phyloP scores from a whole-genome alignment of 1,284 basidiomycete species.

The Trichosporon coremiiforme region DNA sequence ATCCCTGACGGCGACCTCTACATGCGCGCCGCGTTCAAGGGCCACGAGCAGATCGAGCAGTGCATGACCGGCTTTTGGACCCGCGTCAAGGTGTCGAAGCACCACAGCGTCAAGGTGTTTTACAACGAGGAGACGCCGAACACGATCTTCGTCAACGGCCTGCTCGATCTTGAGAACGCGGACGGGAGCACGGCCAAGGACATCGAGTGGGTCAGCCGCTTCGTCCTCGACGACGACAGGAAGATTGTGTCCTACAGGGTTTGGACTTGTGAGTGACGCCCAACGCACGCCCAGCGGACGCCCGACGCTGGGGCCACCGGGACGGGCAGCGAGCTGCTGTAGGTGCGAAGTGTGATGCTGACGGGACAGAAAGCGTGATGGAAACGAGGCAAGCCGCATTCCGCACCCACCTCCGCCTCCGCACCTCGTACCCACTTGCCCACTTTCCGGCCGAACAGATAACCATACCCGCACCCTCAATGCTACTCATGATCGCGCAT shows the following conservation, averaged over 20 bases:
- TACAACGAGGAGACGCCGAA: constrained; percentile 1
- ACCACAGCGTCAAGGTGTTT: constrained; percentile 3
- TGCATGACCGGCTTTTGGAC: constrained; percentile 5
- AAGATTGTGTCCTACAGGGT: not conserved
- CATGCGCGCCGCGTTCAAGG: constrained; percentile 5
- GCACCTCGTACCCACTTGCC: not conserved
- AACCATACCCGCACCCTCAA: not conserved
- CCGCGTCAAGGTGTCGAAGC: constrained; percentile 3
- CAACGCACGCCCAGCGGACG: not conserved
- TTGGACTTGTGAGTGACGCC: constrained; percentile 9
- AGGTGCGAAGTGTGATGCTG: not conserved
- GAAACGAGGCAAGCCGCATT: not conserved
- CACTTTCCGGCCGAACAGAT: not conserved
- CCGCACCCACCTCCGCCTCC: not conserved
- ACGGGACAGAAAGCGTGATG: not conserved
- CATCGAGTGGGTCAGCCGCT: constrained; percentile 14
- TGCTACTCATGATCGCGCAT: not conserved
- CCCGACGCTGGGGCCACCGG: not conserved
- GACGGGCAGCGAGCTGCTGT: not conserved
- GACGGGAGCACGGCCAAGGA: not conserved
- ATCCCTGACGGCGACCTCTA: constrained; percentile 10
- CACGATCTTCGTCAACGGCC: constrained; percentile 1
- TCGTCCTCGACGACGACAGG: not conserved
- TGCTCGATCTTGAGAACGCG: not conserved
- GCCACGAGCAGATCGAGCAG: constrained; percentile 14